Conservation (phyloP, 495 filamentous ascomycete species). For the Aspergillus avenaceus region DNA sequence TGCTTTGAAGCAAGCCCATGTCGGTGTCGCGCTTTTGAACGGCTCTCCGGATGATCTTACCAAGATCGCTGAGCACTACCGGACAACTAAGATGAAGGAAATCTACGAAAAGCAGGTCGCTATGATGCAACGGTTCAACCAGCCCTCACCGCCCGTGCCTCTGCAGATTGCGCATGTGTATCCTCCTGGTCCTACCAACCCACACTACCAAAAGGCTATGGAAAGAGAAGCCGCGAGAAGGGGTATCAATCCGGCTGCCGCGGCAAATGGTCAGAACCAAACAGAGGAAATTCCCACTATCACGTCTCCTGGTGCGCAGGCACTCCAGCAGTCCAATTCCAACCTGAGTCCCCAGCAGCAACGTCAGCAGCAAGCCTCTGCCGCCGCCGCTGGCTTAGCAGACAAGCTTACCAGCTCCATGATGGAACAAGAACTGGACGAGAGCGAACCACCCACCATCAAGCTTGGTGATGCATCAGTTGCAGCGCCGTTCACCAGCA, state of each 20-base stretch:
- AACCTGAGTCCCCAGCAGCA: constrained; percentile 51
- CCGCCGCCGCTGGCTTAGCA: constrained; percentile 71
- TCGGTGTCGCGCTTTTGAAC: constrained; percentile 94
- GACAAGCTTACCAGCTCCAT: constrained; percentile 83
- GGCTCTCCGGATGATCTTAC: constrained; percentile 87
- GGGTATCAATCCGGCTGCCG: constrained; percentile 39
- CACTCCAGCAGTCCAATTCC: constrained; percentile 55
- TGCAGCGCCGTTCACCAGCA: constrained; percentile 95
- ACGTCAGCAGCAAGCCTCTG: constrained; percentile 58
- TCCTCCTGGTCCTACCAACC: constrained; percentile 85
- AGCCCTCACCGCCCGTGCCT: constrained; percentile 85
- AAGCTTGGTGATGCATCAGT: constrained; percentile 98
- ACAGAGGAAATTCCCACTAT: constrained; percentile 62
- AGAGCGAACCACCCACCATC: constrained; percentile 88
- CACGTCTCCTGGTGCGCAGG: constrained; percentile 67
- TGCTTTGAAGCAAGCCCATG: constrained; percentile 95
- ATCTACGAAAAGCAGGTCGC: constrained; percentile 92
- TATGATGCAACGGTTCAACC: constrained; percentile 91
- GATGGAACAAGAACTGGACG: constrained; percentile 87
- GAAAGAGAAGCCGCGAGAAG: constrained; percentile 75
- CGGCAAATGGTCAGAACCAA: constrained; percentile 32
- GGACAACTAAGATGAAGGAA: constrained; percentile 96
- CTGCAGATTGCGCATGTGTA: constrained; percentile 89
- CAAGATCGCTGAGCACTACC: constrained; percentile 86
- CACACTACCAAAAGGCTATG: constrained; percentile 93